A percentile compares a stretch with the other conserved stretches of the same genome.
These are phyloP conservation scores for Venturia aucupariae DNA, from an alignment of 2,329 filamentous ascomycete species.

Conservation along the genomic window DNA sequence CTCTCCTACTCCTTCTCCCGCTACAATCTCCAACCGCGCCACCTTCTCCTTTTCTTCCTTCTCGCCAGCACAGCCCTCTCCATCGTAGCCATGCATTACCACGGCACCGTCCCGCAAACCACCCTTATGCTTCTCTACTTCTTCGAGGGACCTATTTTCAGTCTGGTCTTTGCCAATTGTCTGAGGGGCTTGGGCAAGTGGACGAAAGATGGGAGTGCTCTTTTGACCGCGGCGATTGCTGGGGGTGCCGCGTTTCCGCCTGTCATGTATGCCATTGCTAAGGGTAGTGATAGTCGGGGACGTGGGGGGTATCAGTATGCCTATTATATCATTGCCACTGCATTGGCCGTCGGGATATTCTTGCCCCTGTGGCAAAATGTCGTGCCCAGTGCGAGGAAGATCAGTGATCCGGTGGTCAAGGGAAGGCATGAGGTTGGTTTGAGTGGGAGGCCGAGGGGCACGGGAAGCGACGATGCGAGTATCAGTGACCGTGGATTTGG, in stretches of 20 bases:
- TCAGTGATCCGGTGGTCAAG: not conserved
- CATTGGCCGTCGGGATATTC: constrained; percentile 37
- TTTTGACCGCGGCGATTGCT: constrained; percentile 45
- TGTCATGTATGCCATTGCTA: constrained; percentile 40
- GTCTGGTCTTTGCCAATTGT: constrained; percentile 48
- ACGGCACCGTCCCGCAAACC: constrained; percentile 33
- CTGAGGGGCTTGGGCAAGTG: constrained; percentile 49
- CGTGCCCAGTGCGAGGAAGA: not conserved
- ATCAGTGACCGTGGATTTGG: no score
- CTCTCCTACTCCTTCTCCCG: constrained; percentile 35
- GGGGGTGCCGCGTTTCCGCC: constrained; percentile 48
- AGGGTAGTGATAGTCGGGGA: no score
- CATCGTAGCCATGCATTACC: constrained; percentile 41
- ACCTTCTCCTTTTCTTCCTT: constrained; percentile 46
- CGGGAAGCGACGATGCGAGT: no score
- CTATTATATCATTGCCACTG: constrained; percentile 44
- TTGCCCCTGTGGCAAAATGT: constrained; percentile 12
- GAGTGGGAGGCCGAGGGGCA: no score
- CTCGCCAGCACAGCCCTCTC: constrained; percentile 44
- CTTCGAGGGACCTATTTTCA: constrained; percentile 52
- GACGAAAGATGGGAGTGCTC: constrained; percentile 47
- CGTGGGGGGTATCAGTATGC: constrained; percentile 39
- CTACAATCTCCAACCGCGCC: constrained; percentile 43
- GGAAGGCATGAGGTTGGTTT: not conserved
- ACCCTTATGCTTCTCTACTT: constrained; percentile 44